A percentile compares a stretch with the other conserved stretches of the same genome.
Conservation (phyloP, 1,284 basidiomycete species). For the Coniferiporia sulphurascens region DNA sequence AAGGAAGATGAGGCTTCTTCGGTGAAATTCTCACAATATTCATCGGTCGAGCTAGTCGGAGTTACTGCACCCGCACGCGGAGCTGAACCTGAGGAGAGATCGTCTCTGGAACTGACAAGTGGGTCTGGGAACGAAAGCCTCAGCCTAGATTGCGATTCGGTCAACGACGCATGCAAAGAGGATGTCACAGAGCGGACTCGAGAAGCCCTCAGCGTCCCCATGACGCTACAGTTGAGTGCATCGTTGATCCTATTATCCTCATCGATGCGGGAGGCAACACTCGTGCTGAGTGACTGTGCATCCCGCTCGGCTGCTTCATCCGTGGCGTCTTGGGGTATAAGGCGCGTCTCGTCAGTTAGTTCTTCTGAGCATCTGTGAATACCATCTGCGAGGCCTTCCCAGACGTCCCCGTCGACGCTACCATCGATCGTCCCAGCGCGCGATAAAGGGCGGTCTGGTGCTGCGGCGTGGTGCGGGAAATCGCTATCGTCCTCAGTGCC, state of each 20-base stretch:
- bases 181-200: conserved; percentile 11
- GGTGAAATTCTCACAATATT: conserved; percentile 5
- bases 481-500: conserved; percentile 19
- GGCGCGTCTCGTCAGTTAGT: background rate
- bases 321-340: conserved; percentile 8
- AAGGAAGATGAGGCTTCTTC: conserved; percentile 11
- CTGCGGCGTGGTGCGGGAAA: conserved; percentile 10
- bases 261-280: conserved; percentile 1
- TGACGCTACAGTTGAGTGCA: conserved; percentile 14
- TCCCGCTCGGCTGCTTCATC: background rate
- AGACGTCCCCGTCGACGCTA: conserved; percentile 16
- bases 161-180: conserved; percentile 13
- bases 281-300: conserved; percentile 8
- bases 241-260: conserved; percentile 14
- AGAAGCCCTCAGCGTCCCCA: conserved; percentile 14
- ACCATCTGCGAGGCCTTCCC: conserved; percentile 16
- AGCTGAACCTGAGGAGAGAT: background rate
- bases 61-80: background rate
- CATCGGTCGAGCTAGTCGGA: conserved; percentile 1
- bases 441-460: conserved; percentile 13
- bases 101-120: conserved; percentile 9
- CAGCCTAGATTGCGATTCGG: conserved; percentile 19
- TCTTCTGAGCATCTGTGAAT: background rate
- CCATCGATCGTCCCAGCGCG: conserved; percentile 16
- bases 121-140: conserved; percentile 20